Percentiles rank a stretch among this genome's conserved stretches.
Conservation (phyloP, 768 basidiomycete genomes). For the Naganishia randhawae region DNA sequence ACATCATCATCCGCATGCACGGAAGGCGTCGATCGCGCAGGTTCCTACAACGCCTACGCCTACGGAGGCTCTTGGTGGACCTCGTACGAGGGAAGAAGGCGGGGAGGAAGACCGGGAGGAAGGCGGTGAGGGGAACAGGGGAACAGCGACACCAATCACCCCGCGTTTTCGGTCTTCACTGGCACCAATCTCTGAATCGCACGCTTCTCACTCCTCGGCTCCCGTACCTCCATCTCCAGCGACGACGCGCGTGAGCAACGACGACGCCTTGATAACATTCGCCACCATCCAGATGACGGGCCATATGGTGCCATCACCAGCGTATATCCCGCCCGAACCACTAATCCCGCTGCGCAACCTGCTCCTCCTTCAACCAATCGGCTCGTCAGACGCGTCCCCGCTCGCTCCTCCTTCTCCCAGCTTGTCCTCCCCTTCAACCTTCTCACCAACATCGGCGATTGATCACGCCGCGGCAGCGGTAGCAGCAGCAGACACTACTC, state of each 20-base stretch:
- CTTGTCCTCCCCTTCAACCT: not conserved
- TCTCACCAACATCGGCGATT: conserved; percentile 29
- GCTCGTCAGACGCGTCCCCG: conserved; percentile 40
- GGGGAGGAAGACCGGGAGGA: not conserved
- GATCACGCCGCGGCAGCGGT: conserved; percentile 47
- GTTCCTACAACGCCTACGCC: not conserved
- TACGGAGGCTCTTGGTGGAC: not conserved
- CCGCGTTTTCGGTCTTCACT: not conserved
- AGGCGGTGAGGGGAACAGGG: not conserved
- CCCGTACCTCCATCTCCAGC: not conserved
- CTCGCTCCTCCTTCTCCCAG: conserved; percentile 9
- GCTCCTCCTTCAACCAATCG: conserved; percentile 48
- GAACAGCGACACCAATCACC: not conserved
- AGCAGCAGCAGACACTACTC: conserved; percentile 44
- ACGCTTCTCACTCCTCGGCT: too few species aligned
- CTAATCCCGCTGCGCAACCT: conserved; percentile 45
- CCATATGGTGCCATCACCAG: conserved; percentile 43
- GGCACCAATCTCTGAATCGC: not conserved
- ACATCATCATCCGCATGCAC: conserved; percentile 5
- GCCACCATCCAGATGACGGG: conserved; percentile 7
- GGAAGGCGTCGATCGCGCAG: conserved; percentile 1
- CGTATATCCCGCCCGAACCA: conserved; percentile 49
- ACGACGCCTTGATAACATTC: not conserved
- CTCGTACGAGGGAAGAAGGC: not conserved
- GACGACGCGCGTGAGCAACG: not conserved